Evolutionary conservation across 75 land plant species (phyloP).

Genomic region (Pinus taeda): DNA sequence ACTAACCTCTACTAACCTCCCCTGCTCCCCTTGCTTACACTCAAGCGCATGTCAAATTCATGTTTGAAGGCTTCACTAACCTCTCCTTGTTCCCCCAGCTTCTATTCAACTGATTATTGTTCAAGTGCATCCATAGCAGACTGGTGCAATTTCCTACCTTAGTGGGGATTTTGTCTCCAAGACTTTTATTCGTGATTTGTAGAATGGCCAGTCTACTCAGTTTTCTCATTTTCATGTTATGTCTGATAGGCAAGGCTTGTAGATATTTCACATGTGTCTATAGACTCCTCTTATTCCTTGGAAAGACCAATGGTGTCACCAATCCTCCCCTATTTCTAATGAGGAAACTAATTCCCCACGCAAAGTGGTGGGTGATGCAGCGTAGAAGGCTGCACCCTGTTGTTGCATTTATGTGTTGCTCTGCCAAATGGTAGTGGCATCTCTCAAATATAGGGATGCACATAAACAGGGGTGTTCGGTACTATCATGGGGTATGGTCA

Average conservation of each 20-base stretch:
- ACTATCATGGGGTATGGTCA: constrained; percentile 20
- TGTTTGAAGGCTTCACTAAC: too few relatives aligned
- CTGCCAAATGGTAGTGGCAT: constrained; percentile 38
- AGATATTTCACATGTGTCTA: not conserved
- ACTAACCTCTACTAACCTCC: too few relatives aligned
- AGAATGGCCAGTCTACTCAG: constrained; percentile 31
- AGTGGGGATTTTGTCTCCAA: too few relatives aligned
- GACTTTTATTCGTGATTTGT: too few relatives aligned
- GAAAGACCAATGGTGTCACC: constrained; percentile 19
- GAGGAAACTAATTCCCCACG: constrained; percentile 4
- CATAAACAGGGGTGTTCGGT: constrained; percentile 3
- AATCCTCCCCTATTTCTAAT: not conserved
- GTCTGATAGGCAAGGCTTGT: not conserved
- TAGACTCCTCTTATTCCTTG: constrained; percentile 16
- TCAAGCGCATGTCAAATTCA: too few relatives aligned
- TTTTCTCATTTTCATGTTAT: constrained; percentile 25
- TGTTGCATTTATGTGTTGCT: constrained; percentile 55
- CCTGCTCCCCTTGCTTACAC: too few relatives aligned
- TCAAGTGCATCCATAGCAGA: too few relatives aligned
- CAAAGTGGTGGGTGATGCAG: constrained; percentile 11
- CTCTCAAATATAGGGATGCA: constrained; percentile 24
- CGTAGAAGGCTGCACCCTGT: constrained; percentile 20
- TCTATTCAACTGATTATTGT: too few relatives aligned
- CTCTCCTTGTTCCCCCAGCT: too few relatives aligned
- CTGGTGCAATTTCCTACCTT: too few relatives aligned